Conservation (phyloP, 345 rosid species). For the Salix udensis region DNA sequence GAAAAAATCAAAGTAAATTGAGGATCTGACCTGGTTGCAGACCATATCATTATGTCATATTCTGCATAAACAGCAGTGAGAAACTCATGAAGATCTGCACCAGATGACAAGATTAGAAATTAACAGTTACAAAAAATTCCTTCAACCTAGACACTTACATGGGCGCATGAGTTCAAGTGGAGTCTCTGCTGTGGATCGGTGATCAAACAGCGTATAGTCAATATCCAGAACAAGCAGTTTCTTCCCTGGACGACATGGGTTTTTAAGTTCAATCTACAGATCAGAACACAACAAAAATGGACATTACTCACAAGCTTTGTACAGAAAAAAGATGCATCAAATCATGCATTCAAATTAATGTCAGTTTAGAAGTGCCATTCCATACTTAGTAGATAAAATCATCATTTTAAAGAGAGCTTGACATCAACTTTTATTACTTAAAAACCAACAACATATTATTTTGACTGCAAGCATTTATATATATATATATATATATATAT, state of each 20-base stretch:
- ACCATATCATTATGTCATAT: slow-evolving; percentile 96
- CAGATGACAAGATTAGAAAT: slow-evolving; percentile 8
- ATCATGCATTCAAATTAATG: background rate
- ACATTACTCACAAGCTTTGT: background rate
- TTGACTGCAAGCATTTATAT: too few relatives aligned
- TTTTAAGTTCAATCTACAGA: slow-evolving; percentile 59
- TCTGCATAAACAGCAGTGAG: slow-evolving; percentile 84
- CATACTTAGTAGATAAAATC: background rate
- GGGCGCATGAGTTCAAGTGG: slow-evolving; percentile 94
- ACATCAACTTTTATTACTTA: background rate
- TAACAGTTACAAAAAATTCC: background rate
- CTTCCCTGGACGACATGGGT: slow-evolving; percentile 83
- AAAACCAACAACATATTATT: too few relatives aligned
- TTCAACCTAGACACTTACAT: slow-evolving; percentile 42
- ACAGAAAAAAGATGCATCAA: background rate
- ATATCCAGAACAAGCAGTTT: slow-evolving; percentile 89
- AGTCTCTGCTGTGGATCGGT: slow-evolving; percentile 87
- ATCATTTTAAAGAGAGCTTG: too few relatives aligned
- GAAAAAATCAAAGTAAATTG: background rate
- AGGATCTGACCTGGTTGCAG: slow-evolving; percentile 73
- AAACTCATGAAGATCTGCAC: slow-evolving; percentile 93
- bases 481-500: too few relatives aligned
- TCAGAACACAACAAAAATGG: background rate
- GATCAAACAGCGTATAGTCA: slow-evolving; percentile 94
- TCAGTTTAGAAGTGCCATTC: background rate